phyloP scores from a whole-genome alignment of 1,139 yeast genomes.

The Scheffersomyces illinoinensis region DNA sequence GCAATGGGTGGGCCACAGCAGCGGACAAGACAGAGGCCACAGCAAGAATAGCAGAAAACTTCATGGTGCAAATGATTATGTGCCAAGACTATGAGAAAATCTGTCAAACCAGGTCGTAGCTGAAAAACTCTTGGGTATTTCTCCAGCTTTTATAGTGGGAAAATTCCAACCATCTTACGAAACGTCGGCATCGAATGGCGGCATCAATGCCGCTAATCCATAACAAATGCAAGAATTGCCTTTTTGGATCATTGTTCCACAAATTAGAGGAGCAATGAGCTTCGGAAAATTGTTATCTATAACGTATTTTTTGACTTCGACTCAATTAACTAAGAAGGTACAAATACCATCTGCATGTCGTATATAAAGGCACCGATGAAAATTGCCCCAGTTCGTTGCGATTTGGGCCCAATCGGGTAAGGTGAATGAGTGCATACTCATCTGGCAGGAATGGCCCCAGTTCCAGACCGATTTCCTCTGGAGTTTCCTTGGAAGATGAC shows the following conservation, averaged over 20 bases:
- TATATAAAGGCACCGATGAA: background rate
- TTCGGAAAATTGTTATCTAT: background rate
- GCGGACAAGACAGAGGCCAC: slow-evolving; percentile 12
- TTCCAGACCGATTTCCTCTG: background rate
- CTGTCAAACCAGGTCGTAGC: background rate
- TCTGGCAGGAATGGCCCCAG: background rate
- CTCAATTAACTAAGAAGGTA: background rate
- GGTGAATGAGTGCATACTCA: background rate
- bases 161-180: background rate
- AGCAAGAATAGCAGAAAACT: slow-evolving; percentile 11
- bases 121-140: background rate
- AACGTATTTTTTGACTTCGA: background rate
- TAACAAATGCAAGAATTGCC: background rate
- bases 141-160: background rate
- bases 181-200: background rate
- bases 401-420: background rate
- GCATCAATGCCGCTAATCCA: background rate
- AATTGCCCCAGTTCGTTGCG: background rate
- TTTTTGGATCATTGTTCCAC: background rate
- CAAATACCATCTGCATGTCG: background rate
- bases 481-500: background rate
- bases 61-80: slow-evolving; percentile 9
- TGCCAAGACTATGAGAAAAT: background rate
- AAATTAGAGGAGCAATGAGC: background rate
- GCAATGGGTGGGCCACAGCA: slow-evolving; percentile 20